These are phyloP conservation scores for Marasmius tenuissimus DNA, from an alignment of 1,284 basidiomycete species.

Conservation along the genomic window DNA sequence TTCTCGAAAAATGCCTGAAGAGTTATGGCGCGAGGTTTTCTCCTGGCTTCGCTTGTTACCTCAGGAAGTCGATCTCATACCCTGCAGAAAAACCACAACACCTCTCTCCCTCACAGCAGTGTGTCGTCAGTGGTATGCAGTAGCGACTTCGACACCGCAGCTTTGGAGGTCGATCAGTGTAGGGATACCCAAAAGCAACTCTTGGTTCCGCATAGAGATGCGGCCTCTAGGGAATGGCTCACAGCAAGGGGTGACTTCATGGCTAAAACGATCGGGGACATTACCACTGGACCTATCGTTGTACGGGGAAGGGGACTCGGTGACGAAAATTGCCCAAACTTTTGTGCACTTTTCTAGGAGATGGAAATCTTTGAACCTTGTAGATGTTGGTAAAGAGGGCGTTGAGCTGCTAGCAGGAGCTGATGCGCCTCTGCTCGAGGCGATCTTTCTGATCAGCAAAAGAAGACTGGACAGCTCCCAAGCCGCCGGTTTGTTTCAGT, in stretches of 20 bases:
- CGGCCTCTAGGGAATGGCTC: neutral
- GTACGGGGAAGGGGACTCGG: neutral
- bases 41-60: neutral
- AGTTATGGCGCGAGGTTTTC: neutral
- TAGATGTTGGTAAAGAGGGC: no score
- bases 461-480: no score
- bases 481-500: no score
- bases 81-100: neutral
- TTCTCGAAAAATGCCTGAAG: neutral
- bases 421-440: no score
- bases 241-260: neutral
- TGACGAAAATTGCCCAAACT: no score
- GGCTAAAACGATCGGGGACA: neutral
- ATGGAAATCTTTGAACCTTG: no score
- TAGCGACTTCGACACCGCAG: neutral
- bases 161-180: neutral
- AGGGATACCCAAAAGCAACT: no score
- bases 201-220: neutral
- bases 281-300: neutral
- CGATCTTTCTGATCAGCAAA: neutral
- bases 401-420: no score
- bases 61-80: neutral
- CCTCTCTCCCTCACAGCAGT: neutral
- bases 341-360: no score
- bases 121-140: neutral